These are phyloP conservation scores for Phytophthora syringae DNA, from an alignment of 352 stramenopile genomes.

Conservation along the genomic window DNA sequence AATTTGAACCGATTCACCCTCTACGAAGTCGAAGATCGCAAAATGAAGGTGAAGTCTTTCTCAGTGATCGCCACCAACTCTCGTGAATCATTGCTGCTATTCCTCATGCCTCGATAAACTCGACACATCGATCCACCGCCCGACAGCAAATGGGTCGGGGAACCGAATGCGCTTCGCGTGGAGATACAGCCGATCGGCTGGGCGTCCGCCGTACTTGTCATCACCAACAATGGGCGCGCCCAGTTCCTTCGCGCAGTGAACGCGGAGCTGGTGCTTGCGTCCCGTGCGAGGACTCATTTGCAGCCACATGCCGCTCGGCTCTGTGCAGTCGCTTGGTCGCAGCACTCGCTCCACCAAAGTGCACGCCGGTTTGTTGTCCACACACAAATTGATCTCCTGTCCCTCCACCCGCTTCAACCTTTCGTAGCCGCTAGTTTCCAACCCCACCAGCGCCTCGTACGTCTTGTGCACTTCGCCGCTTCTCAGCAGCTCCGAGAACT, in stretches of 20 bases:
- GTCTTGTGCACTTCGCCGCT: constrained; percentile 57
- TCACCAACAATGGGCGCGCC: constrained; percentile 65
- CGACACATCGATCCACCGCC: constrained; percentile 36
- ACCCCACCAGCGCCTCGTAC: constrained; percentile 59
- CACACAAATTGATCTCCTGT: constrained; percentile 35
- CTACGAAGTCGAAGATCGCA: no score
- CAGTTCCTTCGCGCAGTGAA: constrained; percentile 59
- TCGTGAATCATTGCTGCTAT: not conserved
- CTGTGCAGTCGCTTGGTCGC: constrained; percentile 1
- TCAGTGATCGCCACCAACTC: no score
- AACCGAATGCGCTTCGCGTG: constrained; percentile 62
- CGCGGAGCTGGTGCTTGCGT: constrained; percentile 72
- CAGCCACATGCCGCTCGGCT: constrained; percentile 41
- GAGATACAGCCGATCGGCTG: constrained; percentile 51
- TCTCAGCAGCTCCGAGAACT: constrained; percentile 59
- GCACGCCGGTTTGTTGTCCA: constrained; percentile 52
- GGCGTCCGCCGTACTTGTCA: constrained; percentile 38
- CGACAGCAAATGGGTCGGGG: constrained; percentile 42
- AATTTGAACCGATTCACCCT: no score
- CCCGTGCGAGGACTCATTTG: constrained; percentile 51
- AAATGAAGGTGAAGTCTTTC: no score
- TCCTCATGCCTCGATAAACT: not conserved
- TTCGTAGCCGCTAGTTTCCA: constrained; percentile 4
- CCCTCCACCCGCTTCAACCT: constrained; percentile 31
- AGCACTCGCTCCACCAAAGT: constrained; percentile 45